Base-by-base conservation (phyloP, 768 basidiomycete species). In the Russula ochroleuca region DNA sequence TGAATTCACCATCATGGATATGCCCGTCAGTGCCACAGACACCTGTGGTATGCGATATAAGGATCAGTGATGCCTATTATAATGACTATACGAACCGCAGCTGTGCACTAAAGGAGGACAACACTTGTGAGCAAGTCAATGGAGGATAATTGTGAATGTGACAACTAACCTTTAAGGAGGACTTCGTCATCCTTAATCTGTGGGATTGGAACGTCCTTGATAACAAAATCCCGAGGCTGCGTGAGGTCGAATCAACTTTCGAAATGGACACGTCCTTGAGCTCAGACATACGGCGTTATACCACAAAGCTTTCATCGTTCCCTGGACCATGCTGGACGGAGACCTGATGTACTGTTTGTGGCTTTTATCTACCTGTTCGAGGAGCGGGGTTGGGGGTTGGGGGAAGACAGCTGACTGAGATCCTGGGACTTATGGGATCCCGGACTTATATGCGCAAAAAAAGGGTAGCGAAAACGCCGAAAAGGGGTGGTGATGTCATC, bases 271-370 rank as follows among this genome's bases (percentile, higher is more conserved):
- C 23, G 28, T 33, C 28, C 50, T 9, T 50, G 21, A 17, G 10
- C 17, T 23, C 28, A 62, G 35, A 71, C 76, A 47, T 68, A 89
- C 88, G 66, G 79, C 79, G 70, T 80, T 80, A 76, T 90, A 92
- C 77, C 82, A 90, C 68, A 90, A 75, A 19, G 89, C 89, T 74
- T 83, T 82, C 89, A 92, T 91, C 28, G 78, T 83, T 75, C 80
- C 83, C 72, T 83, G 71, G 56, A 81, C 77, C 83, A 85, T 85
- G 70, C 50, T 68, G 66, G 1, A 33, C 23, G 45, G 11, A 15
- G 17, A 47, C 1, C 3, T 52, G 50, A 41, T 53, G 33, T n/a
- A 28, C 19, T 51, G 25, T 51, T 40, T 25, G n/a, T 2, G 38
- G 21, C 28, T 14, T 58, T 11, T 45, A 35, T 10, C 45, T 45